Evolutionary conservation across 331 rosid genomes (phyloP).

Genomic region (Arachis monticola): DNA sequence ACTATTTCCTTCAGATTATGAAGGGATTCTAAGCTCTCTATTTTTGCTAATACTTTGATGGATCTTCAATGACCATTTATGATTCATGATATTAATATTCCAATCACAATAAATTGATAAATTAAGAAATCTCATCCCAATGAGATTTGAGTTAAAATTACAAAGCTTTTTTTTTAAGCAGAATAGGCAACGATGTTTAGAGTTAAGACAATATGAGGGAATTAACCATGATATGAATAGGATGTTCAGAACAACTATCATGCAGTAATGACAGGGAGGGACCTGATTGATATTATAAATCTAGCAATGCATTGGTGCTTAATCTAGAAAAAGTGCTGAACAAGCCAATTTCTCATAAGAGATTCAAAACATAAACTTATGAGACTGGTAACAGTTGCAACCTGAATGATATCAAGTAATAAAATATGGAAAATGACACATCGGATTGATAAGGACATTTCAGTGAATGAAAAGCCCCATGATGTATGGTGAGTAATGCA

Average conservation of each 20-base stretch:
- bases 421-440: conserved; percentile 12
- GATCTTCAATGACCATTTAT: conserved; percentile 47
- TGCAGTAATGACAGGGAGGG: conserved; percentile 10
- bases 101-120: neutral
- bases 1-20: conserved; percentile 72
- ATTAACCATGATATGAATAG: conserved; percentile 4
- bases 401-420: conserved; percentile 11
- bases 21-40: conserved; percentile 87
- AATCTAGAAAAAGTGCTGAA: conserved; percentile 18
- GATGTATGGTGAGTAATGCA: conserved; percentile 5
- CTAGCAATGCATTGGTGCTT: neutral
- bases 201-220: conserved; percentile 1
- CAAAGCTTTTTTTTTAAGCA: conserved; percentile 2
- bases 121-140: neutral
- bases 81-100: conserved; percentile 21
- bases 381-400: conserved; percentile 9
- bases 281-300: neutral
- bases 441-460: neutral
- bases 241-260: conserved; percentile 9
- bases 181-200: neutral
- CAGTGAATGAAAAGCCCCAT: neutral
- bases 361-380: neutral
- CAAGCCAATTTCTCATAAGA: neutral
- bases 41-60: conserved; percentile 73
- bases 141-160: neutral